phyloP scores from a whole-genome alignment of 148 eudicot species.

The Drosera capensis region DNA sequence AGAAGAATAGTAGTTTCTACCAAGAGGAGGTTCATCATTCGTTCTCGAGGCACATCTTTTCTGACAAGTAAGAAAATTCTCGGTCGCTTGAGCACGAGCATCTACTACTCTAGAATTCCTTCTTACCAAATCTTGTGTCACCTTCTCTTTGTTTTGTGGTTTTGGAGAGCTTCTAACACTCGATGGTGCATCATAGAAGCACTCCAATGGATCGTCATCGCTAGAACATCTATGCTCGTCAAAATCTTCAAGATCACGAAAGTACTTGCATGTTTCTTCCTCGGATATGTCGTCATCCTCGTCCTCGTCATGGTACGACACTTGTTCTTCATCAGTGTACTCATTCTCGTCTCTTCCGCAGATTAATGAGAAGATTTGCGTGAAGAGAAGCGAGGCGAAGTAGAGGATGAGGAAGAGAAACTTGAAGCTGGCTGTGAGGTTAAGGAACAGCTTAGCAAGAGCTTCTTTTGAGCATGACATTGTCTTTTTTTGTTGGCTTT shows the following conservation, averaged over 20 bases:
- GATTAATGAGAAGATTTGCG: conserved; percentile 39
- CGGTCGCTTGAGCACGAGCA: too few species aligned
- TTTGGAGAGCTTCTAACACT: neutral
- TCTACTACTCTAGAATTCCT: neutral
- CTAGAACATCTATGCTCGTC: conserved; percentile 5
- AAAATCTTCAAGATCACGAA: conserved; percentile 2
- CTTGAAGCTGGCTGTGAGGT: conserved; percentile 32
- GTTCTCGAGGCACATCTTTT: too few species aligned
- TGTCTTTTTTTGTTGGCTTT: conserved; percentile 9
- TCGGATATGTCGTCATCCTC: conserved; percentile 27
- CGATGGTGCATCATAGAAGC: neutral
- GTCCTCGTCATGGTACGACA: conserved; percentile 19
- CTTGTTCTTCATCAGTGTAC: conserved; percentile 12
- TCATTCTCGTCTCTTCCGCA: conserved; percentile 32
- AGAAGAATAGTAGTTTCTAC: too few species aligned
- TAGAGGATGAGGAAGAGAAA: conserved; percentile 69
- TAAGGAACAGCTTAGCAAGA: conserved; percentile 42
- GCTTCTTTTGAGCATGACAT: conserved; percentile 77
- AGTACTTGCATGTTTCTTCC: conserved; percentile 8
- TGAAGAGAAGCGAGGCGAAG: conserved; percentile 39
- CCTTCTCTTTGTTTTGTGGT: neutral
- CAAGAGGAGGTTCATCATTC: too few species aligned
- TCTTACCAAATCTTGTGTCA: neutral
- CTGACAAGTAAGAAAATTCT: too few species aligned
- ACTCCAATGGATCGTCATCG: neutral